Base-by-base conservation (phyloP, 495 filamentous ascomycete species). In the Penicillium malachiteum region DNA sequence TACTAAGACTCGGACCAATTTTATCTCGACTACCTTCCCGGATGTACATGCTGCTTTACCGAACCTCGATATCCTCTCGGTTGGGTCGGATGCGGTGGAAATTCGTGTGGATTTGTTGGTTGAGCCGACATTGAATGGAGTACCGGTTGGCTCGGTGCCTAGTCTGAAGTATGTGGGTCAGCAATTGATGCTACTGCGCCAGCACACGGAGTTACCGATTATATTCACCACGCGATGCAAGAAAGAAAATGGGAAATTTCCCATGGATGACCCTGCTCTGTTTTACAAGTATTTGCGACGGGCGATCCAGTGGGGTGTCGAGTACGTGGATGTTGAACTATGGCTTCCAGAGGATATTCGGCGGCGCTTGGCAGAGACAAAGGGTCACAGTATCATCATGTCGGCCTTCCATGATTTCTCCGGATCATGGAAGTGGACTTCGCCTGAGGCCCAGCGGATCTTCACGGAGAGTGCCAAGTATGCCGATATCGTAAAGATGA, bases 351-450 rank as follows among this genome's bases (percentile, higher is more conserved):
- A 91, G 68, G 73, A 84, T 9, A 87, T 94, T 51, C 77, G 89
- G 49, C 73, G 74, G 46, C 77, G 68, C 38, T 71, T 94, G n/a
- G 83, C 83, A 21, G 82, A 87, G 65, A 76, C 81, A 42, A 83
- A 88, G 56, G 89, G 90, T 7, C 85, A 81, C 67, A 90, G 87
- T 69, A 83, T 84, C 46, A 90, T 94, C 69, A 90, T 92, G 76
- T 91, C 89, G 6, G 88, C 90, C 2, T 92, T 91, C 58, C 90
- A 94, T 69, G 89, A 94, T 69, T 91, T 92, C 63, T 89, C 88
- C 0, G 89, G 89, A 2, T 84, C 73, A 2, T 91, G 90, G 81
- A 90, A 87, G 63, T 94, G 90, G 90, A 83, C 86, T 6, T 88
- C 88, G 0, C 69, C 80, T 4, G 79, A 84, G 52, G 87, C 89